Evolutionary conservation across 805 yeast genomes (phyloP).

Genomic region (Barnettozyma salicaria): DNA sequence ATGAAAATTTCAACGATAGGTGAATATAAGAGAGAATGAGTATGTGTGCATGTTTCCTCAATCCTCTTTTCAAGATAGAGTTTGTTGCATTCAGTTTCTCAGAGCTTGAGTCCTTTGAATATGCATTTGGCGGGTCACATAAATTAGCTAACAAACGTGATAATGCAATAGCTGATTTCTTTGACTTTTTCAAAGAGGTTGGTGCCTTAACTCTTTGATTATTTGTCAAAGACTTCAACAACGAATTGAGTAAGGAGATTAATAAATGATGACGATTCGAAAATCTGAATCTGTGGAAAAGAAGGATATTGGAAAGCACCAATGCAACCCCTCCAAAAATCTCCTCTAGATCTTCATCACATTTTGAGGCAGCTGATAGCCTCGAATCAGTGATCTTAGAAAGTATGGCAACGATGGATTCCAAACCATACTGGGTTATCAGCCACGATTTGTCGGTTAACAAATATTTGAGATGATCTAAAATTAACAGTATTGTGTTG

Average conservation of each 20-base stretch:
- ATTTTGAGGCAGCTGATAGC: neutral
- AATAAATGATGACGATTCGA: conserved; percentile 70
- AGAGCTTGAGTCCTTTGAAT: conserved; percentile 23
- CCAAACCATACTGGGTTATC: conserved; percentile 61
- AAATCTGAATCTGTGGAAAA: conserved; percentile 65
- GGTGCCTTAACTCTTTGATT: conserved; percentile 7
- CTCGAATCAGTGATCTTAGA: conserved; percentile 23
- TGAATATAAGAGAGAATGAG: conserved; percentile 54
- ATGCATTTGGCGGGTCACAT: conserved; percentile 60
- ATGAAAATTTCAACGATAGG: conserved; percentile 43
- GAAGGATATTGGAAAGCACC: conserved; percentile 51
- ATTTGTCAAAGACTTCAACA: conserved; percentile 44
- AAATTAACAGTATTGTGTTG: neutral
- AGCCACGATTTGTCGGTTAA: conserved; percentile 49
- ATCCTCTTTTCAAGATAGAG: conserved; percentile 47
- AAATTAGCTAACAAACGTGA: conserved; percentile 58
- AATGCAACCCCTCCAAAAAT: conserved; percentile 35
- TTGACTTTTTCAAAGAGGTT: conserved; percentile 21
- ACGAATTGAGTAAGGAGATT: conserved; percentile 39
- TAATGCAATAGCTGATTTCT: conserved; percentile 40
- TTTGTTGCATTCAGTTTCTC: conserved; percentile 47
- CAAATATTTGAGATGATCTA: conserved; percentile 32
- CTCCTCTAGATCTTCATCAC: conserved; percentile 5
- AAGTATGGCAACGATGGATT: conserved; percentile 41
- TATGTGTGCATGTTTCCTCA: conserved; percentile 59